Evolutionary conservation across 2,329 filamentous ascomycete genomes (phyloP).

Genomic region (Tolypocladium nubicola): DNA sequence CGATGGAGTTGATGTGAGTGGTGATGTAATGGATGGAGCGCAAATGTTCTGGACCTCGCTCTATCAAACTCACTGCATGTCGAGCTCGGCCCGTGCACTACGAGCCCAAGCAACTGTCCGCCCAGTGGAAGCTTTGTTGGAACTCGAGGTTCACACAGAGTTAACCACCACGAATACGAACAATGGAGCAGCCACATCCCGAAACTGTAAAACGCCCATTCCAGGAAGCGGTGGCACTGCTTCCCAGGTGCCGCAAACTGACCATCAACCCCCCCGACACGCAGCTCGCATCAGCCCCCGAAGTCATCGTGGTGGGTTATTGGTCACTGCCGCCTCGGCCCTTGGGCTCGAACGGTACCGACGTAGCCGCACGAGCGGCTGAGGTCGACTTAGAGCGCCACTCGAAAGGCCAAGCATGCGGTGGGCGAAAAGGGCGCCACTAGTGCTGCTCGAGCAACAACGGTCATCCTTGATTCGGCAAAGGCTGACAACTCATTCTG

Average conservation of each 20-base stretch:
- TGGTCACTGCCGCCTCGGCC: not conserved
- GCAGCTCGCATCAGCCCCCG: not conserved
- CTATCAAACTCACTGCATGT: not conserved
- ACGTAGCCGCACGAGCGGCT: not conserved
- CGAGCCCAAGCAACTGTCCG: not conserved
- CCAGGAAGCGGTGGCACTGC: not conserved
- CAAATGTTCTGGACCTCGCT: not conserved
- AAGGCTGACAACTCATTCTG: not conserved
- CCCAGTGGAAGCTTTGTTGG: not conserved
- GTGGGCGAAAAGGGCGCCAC: not conserved
- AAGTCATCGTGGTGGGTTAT: not conserved
- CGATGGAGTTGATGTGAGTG: not conserved
- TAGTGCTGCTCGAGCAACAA: not conserved
- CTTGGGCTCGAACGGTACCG: not conserved
- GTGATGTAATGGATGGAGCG: not conserved
- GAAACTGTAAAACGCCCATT: not conserved
- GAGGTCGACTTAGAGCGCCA: not conserved
- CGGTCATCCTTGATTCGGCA: not conserved
- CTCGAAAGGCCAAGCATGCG: not conserved
- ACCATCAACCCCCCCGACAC: not conserved
- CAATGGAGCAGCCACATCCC: not conserved
- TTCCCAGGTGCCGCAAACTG: not conserved
- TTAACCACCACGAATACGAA: not conserved
- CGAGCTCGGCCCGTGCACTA: not conserved
- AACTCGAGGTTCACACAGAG: not conserved